Evolutionary conservation across 495 filamentous ascomycete species (phyloP).

Genomic region (Penicillium verhagenii): DNA sequence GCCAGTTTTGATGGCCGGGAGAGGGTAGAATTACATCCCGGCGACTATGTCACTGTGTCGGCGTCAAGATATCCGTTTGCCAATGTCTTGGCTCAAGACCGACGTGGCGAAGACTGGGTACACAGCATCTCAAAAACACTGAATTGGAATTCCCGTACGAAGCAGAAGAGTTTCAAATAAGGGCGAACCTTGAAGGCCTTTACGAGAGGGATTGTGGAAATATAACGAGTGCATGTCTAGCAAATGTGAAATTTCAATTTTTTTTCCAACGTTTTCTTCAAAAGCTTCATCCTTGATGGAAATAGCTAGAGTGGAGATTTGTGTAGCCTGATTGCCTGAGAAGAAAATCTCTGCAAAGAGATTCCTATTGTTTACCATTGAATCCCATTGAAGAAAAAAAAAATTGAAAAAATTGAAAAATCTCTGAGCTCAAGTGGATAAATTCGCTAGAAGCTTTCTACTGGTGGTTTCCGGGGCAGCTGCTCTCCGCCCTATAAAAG

Average conservation of each 20-base stretch:
- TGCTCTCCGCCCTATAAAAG: slow-evolving; percentile 39
- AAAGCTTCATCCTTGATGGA: too few species aligned
- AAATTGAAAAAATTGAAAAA: neutral
- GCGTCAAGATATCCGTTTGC: slow-evolving; percentile 93
- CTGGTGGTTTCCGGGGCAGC: slow-evolving; percentile 39
- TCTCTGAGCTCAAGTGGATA: slow-evolving; percentile 14
- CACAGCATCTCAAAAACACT: slow-evolving; percentile 86
- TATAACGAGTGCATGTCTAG: neutral
- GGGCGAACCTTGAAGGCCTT: neutral
- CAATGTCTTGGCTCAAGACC: slow-evolving; percentile 72
- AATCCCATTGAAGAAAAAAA: too few species aligned
- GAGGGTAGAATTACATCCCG: slow-evolving; percentile 77
- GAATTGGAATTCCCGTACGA: slow-evolving; percentile 85
- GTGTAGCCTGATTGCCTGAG: neutral
- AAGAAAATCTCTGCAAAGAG: neutral
- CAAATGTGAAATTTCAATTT: neutral
- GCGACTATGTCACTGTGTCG: slow-evolving; percentile 94
- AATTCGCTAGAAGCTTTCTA: slow-evolving; percentile 33
- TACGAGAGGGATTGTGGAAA: too few species aligned
- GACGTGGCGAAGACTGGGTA: slow-evolving; percentile 86
- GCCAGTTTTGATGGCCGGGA: slow-evolving; percentile 96
- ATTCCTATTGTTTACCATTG: neutral
- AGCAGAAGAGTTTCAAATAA: slow-evolving; percentile 62
- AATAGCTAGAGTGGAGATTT: neutral
- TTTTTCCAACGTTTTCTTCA: too few species aligned